These are phyloP conservation scores for Aspergillus sparsus DNA, from an alignment of 495 filamentous ascomycete species.

Conservation along the genomic window DNA sequence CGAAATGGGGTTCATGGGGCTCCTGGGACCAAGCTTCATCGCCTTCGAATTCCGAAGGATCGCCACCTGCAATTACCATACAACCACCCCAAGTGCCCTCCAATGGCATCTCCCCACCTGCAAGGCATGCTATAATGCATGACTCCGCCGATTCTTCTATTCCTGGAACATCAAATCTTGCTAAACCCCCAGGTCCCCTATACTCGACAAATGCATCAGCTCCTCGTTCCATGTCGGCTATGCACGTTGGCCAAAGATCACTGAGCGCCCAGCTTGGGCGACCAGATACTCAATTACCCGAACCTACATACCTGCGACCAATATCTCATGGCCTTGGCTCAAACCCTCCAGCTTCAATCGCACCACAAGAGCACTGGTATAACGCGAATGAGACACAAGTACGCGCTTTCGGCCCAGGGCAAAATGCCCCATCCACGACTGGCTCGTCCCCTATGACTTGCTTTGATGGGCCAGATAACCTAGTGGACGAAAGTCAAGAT, in stretches of 20 bases:
- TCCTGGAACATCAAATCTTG: constrained; percentile 14
- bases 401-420: constrained; percentile 15
- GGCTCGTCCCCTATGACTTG: constrained; percentile 37
- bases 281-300: constrained; percentile 32
- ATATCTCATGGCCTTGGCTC: constrained; percentile 28
- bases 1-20: constrained; percentile 55
- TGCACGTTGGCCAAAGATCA: constrained; percentile 26
- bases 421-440: constrained; percentile 28
- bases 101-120: constrained; percentile 26
- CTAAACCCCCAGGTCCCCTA: constrained; percentile 21
- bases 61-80: constrained; percentile 21
- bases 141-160: constrained; percentile 22
- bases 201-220: constrained; percentile 21
- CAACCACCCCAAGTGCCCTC: constrained; percentile 22
- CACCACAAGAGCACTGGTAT: constrained; percentile 35
- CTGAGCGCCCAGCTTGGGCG: constrained; percentile 26
- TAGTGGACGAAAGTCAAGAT: constrained; percentile 57
- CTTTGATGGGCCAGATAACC: constrained; percentile 49
- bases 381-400: constrained; percentile 23
- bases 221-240: constrained; percentile 27
- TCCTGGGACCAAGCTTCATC: constrained; percentile 45
- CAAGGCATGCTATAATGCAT: constrained; percentile 9
- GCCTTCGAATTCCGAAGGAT: constrained; percentile 38
- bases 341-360: constrained; percentile 17
- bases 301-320: constrained; percentile 41